These are phyloP conservation scores for Nicotiana otophora DNA, from an alignment of 257 asterid species.

Conservation along the genomic window DNA sequence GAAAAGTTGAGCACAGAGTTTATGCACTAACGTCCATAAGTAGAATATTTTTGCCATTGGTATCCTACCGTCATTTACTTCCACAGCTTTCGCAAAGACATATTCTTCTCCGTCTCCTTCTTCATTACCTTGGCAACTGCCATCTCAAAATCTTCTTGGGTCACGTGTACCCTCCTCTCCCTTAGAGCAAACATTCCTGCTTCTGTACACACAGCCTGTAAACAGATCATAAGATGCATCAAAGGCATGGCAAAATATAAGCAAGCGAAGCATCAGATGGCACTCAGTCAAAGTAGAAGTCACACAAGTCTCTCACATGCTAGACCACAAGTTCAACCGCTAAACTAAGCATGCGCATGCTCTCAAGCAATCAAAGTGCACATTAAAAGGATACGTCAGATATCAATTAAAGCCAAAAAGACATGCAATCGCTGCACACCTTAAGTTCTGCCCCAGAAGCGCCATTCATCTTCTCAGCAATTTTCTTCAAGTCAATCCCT, in stretches of 20 bases:
- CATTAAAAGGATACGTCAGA: background rate
- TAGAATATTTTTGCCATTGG: background rate
- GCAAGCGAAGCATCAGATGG: background rate
- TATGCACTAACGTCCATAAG: background rate
- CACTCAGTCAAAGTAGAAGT: background rate
- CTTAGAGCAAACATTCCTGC: conserved; percentile 98
- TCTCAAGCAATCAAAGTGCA: background rate
- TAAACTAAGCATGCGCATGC: background rate
- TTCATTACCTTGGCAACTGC: conserved; percentile 99
- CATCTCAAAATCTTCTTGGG: conserved; percentile 98
- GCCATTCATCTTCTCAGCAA: conserved; percentile 89
- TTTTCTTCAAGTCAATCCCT: conserved; percentile 83
- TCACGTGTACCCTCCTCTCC: conserved; percentile 93
- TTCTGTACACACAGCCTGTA: conserved; percentile 95
- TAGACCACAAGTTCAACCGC: background rate
- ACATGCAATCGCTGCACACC: conserved; percentile 28
- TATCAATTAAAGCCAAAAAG: background rate
- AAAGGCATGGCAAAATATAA: background rate
- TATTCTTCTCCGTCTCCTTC: conserved; percentile 87
- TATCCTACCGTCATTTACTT: conserved; percentile 33
- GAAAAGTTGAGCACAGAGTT: too few species aligned
- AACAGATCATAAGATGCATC: background rate
- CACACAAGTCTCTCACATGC: background rate
- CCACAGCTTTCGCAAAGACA: conserved; percentile 95
- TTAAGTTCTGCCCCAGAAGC: conserved; percentile 94